Percentiles rank a stretch among this genome's conserved stretches.
Conservation (phyloP, 1,284 basidiomycete genomes). For the Microbotryum intermedium region DNA sequence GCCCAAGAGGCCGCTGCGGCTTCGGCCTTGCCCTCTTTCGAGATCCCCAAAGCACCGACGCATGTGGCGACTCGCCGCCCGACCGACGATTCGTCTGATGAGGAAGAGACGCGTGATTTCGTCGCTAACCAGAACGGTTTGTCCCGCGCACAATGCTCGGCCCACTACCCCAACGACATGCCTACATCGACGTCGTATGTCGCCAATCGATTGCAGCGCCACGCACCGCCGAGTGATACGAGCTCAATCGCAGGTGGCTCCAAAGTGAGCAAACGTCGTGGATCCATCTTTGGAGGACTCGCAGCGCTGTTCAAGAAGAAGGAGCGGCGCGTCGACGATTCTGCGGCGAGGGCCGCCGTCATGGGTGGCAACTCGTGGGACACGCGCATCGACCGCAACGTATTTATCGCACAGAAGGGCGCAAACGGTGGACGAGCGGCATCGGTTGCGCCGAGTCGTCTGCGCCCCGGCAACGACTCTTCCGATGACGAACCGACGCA, state of each 20-base stretch:
- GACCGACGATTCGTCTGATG: slow-evolving; percentile 14
- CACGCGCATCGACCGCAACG: neutral
- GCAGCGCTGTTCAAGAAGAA: slow-evolving; percentile 27
- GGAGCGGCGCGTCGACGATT: slow-evolving; percentile 17
- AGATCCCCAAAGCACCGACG: slow-evolving; percentile 25
- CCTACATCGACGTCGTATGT: neutral
- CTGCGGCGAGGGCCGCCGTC: neutral
- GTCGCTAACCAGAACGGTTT: neutral
- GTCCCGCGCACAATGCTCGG: neutral
- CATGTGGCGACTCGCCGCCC: slow-evolving; percentile 13
- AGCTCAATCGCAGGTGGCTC: slow-evolving; percentile 15
- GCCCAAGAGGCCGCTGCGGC: slow-evolving; percentile 6
- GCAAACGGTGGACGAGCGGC: neutral
- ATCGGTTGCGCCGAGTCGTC: too few relatives aligned
- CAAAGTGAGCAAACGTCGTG: slow-evolving; percentile 12
- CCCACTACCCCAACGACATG: slow-evolving; percentile 8
- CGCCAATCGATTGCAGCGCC: slow-evolving; percentile 8
- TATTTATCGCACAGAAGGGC: neutral
- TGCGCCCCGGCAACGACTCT: slow-evolving; percentile 3
- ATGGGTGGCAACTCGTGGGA: neutral
- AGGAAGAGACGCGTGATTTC: slow-evolving; percentile 3
- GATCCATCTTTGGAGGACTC: slow-evolving; percentile 29
- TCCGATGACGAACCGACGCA: slow-evolving; percentile 28
- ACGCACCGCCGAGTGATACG: slow-evolving; percentile 20
- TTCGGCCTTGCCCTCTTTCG: slow-evolving; percentile 18